Conservation (phyloP, 2,329 filamentous ascomycete genomes). For the Sporothrix curviconia region DNA sequence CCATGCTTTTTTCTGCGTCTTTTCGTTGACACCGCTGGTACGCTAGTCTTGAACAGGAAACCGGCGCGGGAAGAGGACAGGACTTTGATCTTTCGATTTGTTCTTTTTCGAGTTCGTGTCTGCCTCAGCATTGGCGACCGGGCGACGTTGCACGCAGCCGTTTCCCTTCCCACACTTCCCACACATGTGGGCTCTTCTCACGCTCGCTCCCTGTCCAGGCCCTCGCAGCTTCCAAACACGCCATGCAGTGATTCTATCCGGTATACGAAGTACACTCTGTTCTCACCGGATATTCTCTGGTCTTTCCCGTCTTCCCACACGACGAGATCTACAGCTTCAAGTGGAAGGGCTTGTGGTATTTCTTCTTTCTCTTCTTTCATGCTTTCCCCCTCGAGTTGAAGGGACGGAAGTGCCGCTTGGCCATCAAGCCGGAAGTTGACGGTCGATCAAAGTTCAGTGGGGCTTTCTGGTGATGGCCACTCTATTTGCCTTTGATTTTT, state of each 20-base stretch:
- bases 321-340: constrained; percentile 10
- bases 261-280: constrained; percentile 5
- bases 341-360: background rate
- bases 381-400: background rate
- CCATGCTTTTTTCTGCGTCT: background rate
- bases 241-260: background rate
- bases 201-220: background rate
- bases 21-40: background rate
- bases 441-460: background rate
- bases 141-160: background rate
- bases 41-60: constrained; percentile 1
- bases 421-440: background rate
- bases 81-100: background rate
- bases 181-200: background rate
- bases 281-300: background rate
- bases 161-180: background rate
- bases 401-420: background rate
- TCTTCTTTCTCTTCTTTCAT: background rate
- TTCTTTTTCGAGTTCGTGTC: background rate
- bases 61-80: constrained; percentile 2
- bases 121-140: background rate
- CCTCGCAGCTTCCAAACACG: background rate
- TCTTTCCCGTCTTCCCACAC: constrained; percentile 1
- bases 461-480: background rate
- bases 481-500: background rate